Conservation (phyloP, 768 basidiomycete genomes). For the Pulveroboletus sp. region DNA sequence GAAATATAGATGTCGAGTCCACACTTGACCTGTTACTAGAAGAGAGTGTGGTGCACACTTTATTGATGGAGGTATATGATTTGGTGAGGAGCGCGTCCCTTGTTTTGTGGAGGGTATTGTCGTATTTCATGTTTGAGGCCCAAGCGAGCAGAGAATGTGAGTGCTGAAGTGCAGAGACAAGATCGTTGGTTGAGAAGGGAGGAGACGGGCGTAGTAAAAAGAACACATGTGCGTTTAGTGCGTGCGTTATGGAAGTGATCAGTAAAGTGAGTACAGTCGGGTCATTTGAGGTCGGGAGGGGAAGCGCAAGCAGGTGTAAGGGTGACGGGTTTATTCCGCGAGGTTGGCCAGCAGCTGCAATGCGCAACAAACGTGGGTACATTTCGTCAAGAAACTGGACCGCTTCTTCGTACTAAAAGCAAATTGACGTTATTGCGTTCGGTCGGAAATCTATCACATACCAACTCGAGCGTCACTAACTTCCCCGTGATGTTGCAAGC, state of each 20-base stretch:
- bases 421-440: not conserved
- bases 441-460: conserved; percentile 33
- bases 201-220: conserved; percentile 18
- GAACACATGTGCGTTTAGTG: conserved; percentile 41
- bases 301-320: conserved; percentile 38
- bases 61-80: conserved; percentile 50
- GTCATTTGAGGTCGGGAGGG: conserved; percentile 33
- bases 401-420: conserved; percentile 50
- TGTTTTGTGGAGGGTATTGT: conserved; percentile 45
- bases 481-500: conserved; percentile 65
- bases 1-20: conserved; percentile 27
- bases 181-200: conserved; percentile 13
- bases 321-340: not conserved
- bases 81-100: conserved; percentile 56
- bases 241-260: conserved; percentile 55
- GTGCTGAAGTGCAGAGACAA: conserved; percentile 30
- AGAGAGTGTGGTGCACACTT: conserved; percentile 29
- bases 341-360: not conserved
- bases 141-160: conserved; percentile 45
- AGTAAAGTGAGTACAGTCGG: conserved; percentile 45
- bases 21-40: conserved; percentile 13
- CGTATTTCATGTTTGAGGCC: conserved; percentile 38
- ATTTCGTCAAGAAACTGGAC: conserved; percentile 42
- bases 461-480: conserved; percentile 64
- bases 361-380: conserved; percentile 36